A percentile compares a stretch with the other conserved stretches of the same genome.
These are phyloP conservation scores for Escallonia rubra DNA, from an alignment of 129 eudicot species.

Conservation along the genomic window DNA sequence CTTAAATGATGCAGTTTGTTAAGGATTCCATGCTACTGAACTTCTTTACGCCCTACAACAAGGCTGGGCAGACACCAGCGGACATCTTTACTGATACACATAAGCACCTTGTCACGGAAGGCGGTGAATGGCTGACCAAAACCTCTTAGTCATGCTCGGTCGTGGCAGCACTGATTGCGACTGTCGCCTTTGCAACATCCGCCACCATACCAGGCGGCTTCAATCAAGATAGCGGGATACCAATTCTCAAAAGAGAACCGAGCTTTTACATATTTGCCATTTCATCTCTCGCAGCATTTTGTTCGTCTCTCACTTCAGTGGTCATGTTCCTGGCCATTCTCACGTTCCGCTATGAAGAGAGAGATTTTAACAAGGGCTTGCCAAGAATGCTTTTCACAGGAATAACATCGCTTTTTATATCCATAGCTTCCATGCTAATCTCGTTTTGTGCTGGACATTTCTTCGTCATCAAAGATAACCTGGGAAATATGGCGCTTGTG, in stretches of 20 bases:
- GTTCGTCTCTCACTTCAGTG: conserved; percentile 14
- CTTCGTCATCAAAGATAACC: conserved; percentile 10
- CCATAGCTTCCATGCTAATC: conserved; percentile 11
- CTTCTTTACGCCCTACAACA: conserved; percentile 3
- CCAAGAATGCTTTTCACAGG: conserved; percentile 17
- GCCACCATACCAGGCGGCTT: conserved; percentile 15
- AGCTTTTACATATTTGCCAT: conserved; percentile 10
- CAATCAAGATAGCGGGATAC: neutral
- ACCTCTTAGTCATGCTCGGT: conserved; percentile 22
- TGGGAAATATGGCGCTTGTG: conserved; percentile 1
- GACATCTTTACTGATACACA: conserved; percentile 8
- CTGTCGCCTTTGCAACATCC: conserved; percentile 13
- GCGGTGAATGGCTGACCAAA: conserved; percentile 12
- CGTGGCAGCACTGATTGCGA: conserved; percentile 20
- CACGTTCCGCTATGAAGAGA: conserved; percentile 13
- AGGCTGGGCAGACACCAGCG: neutral
- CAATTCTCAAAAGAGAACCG: conserved; percentile 1
- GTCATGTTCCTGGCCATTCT: conserved; percentile 16
- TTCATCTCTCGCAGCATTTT: conserved; percentile 13
- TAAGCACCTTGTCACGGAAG: conserved; percentile 3
- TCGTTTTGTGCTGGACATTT: conserved; percentile 17
- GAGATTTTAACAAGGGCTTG: conserved; percentile 12
- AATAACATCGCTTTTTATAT: conserved; percentile 4
- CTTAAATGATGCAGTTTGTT: conserved; percentile 6
- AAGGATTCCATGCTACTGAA: conserved; percentile 6